These are phyloP conservation scores for Triangularia verruculosa DNA, from an alignment of 2,329 filamentous ascomycete species.

Conservation along the genomic window DNA sequence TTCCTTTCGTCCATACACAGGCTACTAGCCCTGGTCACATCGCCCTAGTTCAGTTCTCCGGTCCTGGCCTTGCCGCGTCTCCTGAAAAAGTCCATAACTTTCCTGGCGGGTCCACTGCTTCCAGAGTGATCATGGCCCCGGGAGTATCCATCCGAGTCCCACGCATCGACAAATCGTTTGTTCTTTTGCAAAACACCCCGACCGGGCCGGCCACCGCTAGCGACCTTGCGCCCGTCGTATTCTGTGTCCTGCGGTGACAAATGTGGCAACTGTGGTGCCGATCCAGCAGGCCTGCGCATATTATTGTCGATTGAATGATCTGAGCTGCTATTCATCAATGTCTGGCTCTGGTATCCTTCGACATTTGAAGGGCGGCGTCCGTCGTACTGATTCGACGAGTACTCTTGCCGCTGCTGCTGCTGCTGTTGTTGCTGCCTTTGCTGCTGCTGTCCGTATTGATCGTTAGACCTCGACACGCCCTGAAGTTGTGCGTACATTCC, in stretches of 20 bases:
- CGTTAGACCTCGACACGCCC: slow-evolving; percentile 23
- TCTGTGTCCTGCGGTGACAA: slow-evolving; percentile 44
- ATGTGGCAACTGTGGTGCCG: slow-evolving; percentile 44
- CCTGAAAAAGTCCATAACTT: slow-evolving; percentile 98
- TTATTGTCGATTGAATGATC: slow-evolving; percentile 52
- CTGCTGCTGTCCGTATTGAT: slow-evolving; percentile 33
- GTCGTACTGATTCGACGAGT: slow-evolving; percentile 39
- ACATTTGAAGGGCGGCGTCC: slow-evolving; percentile 40
- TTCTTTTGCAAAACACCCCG: slow-evolving; percentile 73
- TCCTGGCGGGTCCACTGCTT: slow-evolving; percentile 80
- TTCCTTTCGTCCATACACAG: background rate
- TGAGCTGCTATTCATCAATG: slow-evolving; percentile 49
- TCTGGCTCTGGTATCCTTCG: slow-evolving; percentile 46
- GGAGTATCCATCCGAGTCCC: slow-evolving; percentile 68
- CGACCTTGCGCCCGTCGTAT: slow-evolving; percentile 35
- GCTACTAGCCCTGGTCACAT: background rate
- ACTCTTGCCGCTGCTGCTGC: slow-evolving; percentile 3
- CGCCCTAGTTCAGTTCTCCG: slow-evolving; percentile 51
- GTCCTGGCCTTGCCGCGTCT: slow-evolving; percentile 74
- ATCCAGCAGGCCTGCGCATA: slow-evolving; percentile 41
- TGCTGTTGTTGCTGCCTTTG: background rate
- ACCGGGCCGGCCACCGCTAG: slow-evolving; percentile 31
- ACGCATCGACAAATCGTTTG: slow-evolving; percentile 85
- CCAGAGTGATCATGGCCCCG: slow-evolving; percentile 65
- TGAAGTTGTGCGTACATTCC: slow-evolving; percentile 35